phyloP scores from a whole-genome alignment of 495 filamentous ascomycete species.

The Penicillium parvum region DNA sequence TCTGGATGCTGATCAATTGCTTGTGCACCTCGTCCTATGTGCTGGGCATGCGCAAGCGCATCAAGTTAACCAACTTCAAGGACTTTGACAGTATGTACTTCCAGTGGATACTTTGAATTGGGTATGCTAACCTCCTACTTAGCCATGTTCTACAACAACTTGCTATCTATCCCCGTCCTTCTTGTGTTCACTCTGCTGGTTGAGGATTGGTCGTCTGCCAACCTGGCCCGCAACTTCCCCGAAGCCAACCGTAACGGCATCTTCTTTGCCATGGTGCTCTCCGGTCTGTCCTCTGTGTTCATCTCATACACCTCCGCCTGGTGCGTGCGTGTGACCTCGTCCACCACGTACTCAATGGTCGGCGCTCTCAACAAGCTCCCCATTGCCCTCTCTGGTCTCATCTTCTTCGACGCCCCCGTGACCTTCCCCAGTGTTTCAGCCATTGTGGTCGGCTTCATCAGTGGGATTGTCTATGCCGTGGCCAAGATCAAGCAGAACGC shows the following conservation, averaged over 20 bases:
- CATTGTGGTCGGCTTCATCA: slow-evolving; percentile 84
- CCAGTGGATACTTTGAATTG: not conserved
- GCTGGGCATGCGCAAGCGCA: slow-evolving; percentile 93
- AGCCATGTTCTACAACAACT: slow-evolving; percentile 99
- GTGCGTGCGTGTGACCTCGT: slow-evolving; percentile 95
- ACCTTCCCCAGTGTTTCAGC: slow-evolving; percentile 90
- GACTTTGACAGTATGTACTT: slow-evolving; percentile 89
- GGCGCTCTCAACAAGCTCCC: slow-evolving; percentile 97
- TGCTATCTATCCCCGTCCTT: slow-evolving; percentile 92
- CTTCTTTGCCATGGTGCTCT: slow-evolving; percentile 86
- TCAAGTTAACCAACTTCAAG: slow-evolving; percentile 99
- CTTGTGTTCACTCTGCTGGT: slow-evolving; percentile 74
- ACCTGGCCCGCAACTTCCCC: slow-evolving; percentile 87
- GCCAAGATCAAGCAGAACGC: slow-evolving; percentile 83
- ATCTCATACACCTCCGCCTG: slow-evolving; percentile 98
- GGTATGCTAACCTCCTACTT: slow-evolving; percentile 29
- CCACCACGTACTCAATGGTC: slow-evolving; percentile 98
- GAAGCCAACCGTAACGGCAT: slow-evolving; percentile 65
- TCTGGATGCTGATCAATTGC: slow-evolving; percentile 98
- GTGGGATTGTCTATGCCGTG: slow-evolving; percentile 86
- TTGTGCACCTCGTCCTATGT: slow-evolving; percentile 90
- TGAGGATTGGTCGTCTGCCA: slow-evolving; percentile 88
- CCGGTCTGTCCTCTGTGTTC: slow-evolving; percentile 88
- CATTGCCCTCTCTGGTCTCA: slow-evolving; percentile 80
- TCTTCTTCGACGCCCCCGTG: slow-evolving; percentile 93